These are phyloP conservation scores for Schwanniomyces polymorphus DNA, from an alignment of 805 yeast species.

Conservation along the genomic window DNA sequence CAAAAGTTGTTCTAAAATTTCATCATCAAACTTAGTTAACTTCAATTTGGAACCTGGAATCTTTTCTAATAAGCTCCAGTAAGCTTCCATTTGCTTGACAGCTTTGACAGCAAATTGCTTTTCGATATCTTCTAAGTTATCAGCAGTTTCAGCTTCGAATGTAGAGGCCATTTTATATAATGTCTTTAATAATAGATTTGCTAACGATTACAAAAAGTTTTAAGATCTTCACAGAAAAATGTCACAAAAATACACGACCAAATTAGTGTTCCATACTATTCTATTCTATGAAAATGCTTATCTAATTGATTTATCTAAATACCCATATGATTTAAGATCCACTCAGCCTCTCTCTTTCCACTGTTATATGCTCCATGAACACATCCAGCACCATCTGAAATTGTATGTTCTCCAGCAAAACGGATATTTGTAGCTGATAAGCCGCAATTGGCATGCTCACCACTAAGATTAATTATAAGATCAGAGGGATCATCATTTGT, in stretches of 20 bases:
- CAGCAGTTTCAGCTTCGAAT: constrained; percentile 88
- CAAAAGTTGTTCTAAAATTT: constrained; percentile 58
- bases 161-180: constrained; percentile 28
- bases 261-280: background rate
- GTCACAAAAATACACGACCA: background rate
- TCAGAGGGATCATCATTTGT: constrained; percentile 72
- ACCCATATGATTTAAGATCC: constrained; percentile 22
- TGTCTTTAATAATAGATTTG: background rate
- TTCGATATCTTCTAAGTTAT: constrained; percentile 86
- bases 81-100: constrained; percentile 91
- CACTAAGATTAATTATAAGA: constrained; percentile 57
- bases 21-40: constrained; percentile 71
- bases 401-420: constrained; percentile 92
- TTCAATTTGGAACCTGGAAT: constrained; percentile 79
- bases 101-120: constrained; percentile 98
- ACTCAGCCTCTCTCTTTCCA: constrained; percentile 57
- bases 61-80: constrained; percentile 77
- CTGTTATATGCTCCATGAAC: constrained; percentile 89
- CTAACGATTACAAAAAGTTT: background rate
- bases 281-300: background rate
- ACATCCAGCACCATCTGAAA: constrained; percentile 85
- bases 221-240: background rate
- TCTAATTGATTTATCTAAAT: background rate
- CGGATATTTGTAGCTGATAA: constrained; percentile 51
- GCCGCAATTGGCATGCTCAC: constrained; percentile 30